Base-by-base conservation (phyloP, 306 rosid species). In the Astragalus glycyphyllos region DNA sequence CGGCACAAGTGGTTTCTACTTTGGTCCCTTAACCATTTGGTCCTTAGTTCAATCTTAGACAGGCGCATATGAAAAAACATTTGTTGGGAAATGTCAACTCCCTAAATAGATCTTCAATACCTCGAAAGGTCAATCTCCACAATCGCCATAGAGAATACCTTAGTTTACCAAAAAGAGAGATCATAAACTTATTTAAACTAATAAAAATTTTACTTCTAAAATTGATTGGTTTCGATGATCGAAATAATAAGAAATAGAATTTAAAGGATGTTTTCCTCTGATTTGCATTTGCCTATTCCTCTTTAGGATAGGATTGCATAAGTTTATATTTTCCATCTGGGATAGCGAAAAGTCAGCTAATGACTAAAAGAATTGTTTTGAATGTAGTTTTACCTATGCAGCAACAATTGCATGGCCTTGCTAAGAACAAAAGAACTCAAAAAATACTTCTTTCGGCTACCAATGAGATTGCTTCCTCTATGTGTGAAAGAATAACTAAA, bases 401-500 rank as follows among this genome's bases (percentile, higher is more conserved):
- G 75, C 72, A 58, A 79, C 77, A 85, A 84, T 74, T 80, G 82
- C 80, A 73, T 74, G 79, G 53, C 82, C 83, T 61, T 29, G 65
- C 83, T 73, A 66, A 46, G 65, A 61, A 81, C 84, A 82, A 85
- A 85, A 85, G 80, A 80, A 37, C 60, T 63, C 59, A 77, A 80
- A 84, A 85, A 84, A 83, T 67, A 62, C 47, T 63, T 73, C 83
- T 82, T 78, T 73, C 72, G 77, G 78, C 89, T 81, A 77, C 76
- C 59, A 72, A 72, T 64, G 75, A 79, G 81, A 84, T 62, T 75
- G 88, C 78, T 65, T 79, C 77, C 81, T 74, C 87, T 63, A 66
- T 71, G 83, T 86, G 78, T 77, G 58, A 86, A 86, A 79, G 92
- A 87, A 89, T 84, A 76, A 65, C 85, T 53, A 61, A 82, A 83